Conservation (phyloP, 768 basidiomycete species). For the Kwoniella sp. region DNA sequence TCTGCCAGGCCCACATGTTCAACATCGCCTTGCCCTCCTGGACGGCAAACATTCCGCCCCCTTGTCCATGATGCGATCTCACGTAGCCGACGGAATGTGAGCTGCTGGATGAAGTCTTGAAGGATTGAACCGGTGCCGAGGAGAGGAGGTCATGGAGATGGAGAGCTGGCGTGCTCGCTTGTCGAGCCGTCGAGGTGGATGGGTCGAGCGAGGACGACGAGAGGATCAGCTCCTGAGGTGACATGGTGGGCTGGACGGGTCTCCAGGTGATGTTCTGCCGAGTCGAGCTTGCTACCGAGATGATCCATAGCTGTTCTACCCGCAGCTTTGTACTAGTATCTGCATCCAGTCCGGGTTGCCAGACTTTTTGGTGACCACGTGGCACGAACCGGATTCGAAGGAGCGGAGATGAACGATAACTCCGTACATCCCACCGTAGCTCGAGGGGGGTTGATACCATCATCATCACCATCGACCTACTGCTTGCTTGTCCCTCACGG, state of each 20-base stretch:
- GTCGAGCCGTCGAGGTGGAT: conserved; percentile 12
- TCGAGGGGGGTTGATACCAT: no score
- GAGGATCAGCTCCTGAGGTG: conserved; percentile 46
- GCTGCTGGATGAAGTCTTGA: conserved; percentile 74
- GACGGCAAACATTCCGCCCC: conserved; percentile 76
- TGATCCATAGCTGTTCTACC: no score
- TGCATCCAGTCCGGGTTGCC: background rate
- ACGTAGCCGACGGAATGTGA: conserved; percentile 66
- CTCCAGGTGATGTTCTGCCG: no score
- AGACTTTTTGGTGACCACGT: conserved; percentile 2
- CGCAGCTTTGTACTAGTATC: background rate
- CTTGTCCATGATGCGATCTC: conserved; percentile 65
- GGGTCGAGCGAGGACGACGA: conserved; percentile 38
- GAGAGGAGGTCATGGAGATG: conserved; percentile 71
- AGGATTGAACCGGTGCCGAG: conserved; percentile 54
- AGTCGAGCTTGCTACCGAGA: no score
- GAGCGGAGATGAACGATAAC: no score
- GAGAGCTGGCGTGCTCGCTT: conserved; percentile 53
- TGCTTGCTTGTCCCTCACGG: no score
- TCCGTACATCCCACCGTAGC: no score
- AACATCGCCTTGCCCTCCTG: conserved; percentile 84
- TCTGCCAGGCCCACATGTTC: conserved; percentile 90
- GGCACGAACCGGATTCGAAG: background rate
- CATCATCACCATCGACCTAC: no score
- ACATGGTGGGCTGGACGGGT: no score